phyloP scores from a whole-genome alignment of 371 early-diverging fungal species.

The Apophysomyces ossiformis region DNA sequence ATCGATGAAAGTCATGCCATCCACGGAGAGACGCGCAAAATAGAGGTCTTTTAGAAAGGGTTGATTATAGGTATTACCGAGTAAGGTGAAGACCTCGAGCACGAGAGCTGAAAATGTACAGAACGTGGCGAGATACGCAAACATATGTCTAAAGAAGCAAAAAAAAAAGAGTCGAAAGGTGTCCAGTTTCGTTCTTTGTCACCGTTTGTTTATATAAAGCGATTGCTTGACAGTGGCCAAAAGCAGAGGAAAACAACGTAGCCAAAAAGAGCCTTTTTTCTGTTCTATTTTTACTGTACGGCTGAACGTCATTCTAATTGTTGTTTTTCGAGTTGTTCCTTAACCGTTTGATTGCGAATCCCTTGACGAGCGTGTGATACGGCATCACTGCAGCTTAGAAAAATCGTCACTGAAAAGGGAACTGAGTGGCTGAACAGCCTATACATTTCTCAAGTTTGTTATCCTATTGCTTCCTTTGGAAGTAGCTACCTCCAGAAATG shows the following conservation, averaged over 20 bases:
- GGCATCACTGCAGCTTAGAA: too few relatives aligned
- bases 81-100: constrained; percentile 45
- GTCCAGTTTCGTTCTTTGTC: too few relatives aligned
- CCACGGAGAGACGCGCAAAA: constrained; percentile 34
- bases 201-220: constrained; percentile 2
- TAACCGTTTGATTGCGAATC: background rate
- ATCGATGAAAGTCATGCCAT: constrained; percentile 22
- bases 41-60: constrained; percentile 44
- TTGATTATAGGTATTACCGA: constrained; percentile 46
- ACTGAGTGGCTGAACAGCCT: too few relatives aligned
- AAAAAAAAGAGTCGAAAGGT: background rate
- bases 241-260: constrained; percentile 6
- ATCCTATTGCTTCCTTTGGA: constrained; percentile 2
- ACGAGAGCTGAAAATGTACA: constrained; percentile 52
- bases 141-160: constrained; percentile 9
- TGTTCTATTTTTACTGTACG: background rate
- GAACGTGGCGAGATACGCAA: constrained; percentile 43
- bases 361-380: constrained; percentile 1
- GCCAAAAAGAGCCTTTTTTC: too few relatives aligned
- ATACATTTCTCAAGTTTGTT: background rate
- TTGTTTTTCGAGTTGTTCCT: background rate
- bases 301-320: background rate
- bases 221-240: constrained; percentile 6
- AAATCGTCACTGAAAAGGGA: too few relatives aligned
- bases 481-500: background rate